phyloP scores from a whole-genome alignment of 1,284 basidiomycete species.

The Naganishia sp. region DNA sequence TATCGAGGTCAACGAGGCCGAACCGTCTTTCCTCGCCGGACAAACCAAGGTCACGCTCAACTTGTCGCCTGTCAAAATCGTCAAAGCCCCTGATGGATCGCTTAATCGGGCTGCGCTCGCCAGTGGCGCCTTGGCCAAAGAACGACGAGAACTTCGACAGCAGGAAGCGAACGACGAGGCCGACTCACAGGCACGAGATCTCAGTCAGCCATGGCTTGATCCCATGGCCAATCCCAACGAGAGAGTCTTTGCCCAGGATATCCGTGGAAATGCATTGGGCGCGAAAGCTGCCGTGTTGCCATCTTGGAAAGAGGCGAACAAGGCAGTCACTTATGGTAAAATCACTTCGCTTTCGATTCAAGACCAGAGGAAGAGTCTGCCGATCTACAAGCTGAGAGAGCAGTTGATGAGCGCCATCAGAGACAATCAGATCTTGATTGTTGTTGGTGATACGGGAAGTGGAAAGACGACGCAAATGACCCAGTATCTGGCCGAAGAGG shows the following conservation, averaged over 20 bases:
- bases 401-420: conserved; percentile 86
- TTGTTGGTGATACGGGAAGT: conserved; percentile 92
- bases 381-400: conserved; percentile 95
- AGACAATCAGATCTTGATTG: conserved; percentile 89
- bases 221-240: conserved; percentile 91
- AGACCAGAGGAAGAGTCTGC: conserved; percentile 86
- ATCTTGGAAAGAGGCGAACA: conserved; percentile 94
- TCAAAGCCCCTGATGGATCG: conserved; percentile 91
- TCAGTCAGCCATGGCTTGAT: conserved; percentile 94
- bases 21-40: conserved; percentile 92
- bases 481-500: conserved; percentile 86
- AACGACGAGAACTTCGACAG: conserved; percentile 88
- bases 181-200: conserved; percentile 89
- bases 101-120: conserved; percentile 93
- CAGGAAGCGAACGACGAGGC: conserved; percentile 93
- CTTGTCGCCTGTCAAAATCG: conserved; percentile 94
- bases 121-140: conserved; percentile 89
- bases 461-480: conserved; percentile 95
- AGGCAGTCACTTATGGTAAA: conserved; percentile 90
- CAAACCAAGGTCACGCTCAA: conserved; percentile 95
- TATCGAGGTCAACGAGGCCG: conserved; percentile 94
- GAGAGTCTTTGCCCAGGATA: conserved; percentile 88
- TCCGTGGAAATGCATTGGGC: conserved; percentile 76
- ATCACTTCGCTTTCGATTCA: conserved; percentile 88
- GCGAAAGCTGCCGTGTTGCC: conserved; percentile 76